Percentiles rank a stretch among this genome's conserved stretches.
These are phyloP conservation scores for Leccinum imitatum DNA, from an alignment of 768 basidiomycete species.

Conservation along the genomic window DNA sequence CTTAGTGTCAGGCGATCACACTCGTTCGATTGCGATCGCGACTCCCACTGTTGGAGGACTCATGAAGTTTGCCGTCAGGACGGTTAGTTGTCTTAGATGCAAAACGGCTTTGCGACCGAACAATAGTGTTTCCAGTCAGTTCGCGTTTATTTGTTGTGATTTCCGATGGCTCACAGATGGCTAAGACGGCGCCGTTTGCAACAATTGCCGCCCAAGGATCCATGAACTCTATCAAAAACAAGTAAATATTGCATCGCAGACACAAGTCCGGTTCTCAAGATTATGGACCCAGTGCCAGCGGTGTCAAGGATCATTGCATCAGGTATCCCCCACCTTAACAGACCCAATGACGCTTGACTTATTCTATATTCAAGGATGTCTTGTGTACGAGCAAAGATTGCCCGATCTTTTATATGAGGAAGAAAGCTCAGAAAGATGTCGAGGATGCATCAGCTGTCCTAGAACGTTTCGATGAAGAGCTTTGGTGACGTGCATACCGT, in stretches of 20 bases:
- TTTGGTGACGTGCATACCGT: conserved; percentile 48
- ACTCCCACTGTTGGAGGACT: conserved; percentile 95
- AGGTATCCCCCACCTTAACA: conserved; percentile 41
- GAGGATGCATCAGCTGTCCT: conserved; percentile 77
- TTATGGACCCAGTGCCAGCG: conserved; percentile 99
- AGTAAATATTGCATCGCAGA: conserved; percentile 64
- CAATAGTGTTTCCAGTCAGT: conserved; percentile 72
- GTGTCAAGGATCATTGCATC: conserved; percentile 97
- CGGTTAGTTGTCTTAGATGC: conserved; percentile 92
- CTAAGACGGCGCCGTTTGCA: conserved; percentile 88
- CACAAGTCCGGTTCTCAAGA: conserved; percentile 90
- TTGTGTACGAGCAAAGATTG: conserved; percentile 97
- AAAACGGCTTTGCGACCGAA: conserved; percentile 81
- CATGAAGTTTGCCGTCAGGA: conserved; percentile 99
- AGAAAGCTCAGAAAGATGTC: conserved; percentile 98
- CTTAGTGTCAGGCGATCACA: conserved; percentile 93
- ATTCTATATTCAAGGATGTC: conserved; percentile 65
- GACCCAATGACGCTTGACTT: neutral
- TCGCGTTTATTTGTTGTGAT: neutral
- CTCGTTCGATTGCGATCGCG: conserved; percentile 91
- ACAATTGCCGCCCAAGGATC: conserved; percentile 83
- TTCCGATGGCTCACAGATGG: conserved; percentile 7
- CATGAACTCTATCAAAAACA: conserved; percentile 95
- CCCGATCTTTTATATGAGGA: conserved; percentile 98
- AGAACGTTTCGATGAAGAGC: conserved; percentile 80